These are phyloP conservation scores for Stachybotrys elegans DNA, from an alignment of 2,329 filamentous ascomycete genomes.

Conservation along the genomic window DNA sequence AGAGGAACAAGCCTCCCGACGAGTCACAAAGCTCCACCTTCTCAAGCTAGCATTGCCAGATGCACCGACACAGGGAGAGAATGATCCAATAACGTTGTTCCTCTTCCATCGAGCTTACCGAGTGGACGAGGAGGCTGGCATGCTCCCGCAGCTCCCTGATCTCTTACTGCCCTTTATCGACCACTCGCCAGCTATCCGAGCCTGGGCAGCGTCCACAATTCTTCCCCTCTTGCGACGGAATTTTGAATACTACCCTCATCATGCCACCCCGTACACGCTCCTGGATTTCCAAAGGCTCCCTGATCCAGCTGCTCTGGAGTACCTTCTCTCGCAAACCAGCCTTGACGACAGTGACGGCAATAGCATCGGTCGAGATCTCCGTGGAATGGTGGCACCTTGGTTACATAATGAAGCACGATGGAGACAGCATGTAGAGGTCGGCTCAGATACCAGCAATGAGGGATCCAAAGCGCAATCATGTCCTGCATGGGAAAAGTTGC, in stretches of 20 bases:
- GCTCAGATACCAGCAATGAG: constrained; percentile 18
- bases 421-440: constrained; percentile 19
- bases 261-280: constrained; percentile 46
- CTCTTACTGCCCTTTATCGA: constrained; percentile 65
- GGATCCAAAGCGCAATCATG: constrained; percentile 28
- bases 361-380: constrained; percentile 58
- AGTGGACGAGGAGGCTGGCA: constrained; percentile 68
- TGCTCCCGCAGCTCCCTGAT: constrained; percentile 62
- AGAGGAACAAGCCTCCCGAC: constrained; percentile 59
- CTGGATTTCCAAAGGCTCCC: constrained; percentile 58
- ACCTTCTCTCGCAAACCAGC: constrained; percentile 56
- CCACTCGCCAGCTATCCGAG: constrained; percentile 54
- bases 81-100: constrained; percentile 58
- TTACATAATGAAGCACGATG: constrained; percentile 60
- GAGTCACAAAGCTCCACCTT: constrained; percentile 58
- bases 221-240: constrained; percentile 65
- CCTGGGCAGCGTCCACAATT: constrained; percentile 64
- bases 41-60: constrained; percentile 49
- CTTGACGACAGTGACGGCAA: constrained; percentile 29
- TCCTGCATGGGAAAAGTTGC: constrained; percentile 63
- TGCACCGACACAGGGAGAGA: constrained; percentile 38
- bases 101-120: constrained; percentile 62
- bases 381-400: constrained; percentile 68
- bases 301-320: constrained; percentile 52
- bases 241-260: constrained; percentile 62